phyloP scores from a whole-genome alignment of 257 asterid species.

The Solanum appendiculatum region DNA sequence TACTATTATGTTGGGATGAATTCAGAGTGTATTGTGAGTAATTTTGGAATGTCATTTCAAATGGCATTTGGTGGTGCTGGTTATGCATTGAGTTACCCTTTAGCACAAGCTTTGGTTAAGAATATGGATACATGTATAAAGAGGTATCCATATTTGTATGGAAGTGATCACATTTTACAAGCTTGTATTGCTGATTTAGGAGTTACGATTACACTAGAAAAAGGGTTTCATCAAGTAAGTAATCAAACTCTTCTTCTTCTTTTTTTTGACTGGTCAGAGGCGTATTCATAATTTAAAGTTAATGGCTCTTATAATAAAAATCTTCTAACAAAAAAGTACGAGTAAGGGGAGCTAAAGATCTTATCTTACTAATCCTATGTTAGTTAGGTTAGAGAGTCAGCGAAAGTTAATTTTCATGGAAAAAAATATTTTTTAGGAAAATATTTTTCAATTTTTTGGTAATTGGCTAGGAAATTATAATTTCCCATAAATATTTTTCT shows the following conservation, averaged over 20 bases:
- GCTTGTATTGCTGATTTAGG: constrained; percentile 48
- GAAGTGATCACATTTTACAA: constrained; percentile 35
- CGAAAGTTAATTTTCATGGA: constrained; percentile 1
- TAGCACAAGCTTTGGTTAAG: constrained; percentile 39
- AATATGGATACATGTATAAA: constrained; percentile 42
- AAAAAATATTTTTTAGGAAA: constrained; percentile 9
- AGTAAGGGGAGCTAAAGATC: not conserved
- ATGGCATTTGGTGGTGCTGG: constrained; percentile 35
- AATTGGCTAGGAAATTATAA: not conserved
- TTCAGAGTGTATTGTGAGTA: constrained; percentile 31
- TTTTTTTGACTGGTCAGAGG: not conserved
- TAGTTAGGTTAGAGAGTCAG: not conserved
- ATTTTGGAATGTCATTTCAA: constrained; percentile 28
- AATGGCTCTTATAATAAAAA: too few species aligned
- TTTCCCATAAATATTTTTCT: not conserved
- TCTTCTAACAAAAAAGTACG: too few species aligned
- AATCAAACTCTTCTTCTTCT: not conserved
- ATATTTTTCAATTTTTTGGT: not conserved
- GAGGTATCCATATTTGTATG: constrained; percentile 26
- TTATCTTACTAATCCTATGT: not conserved
- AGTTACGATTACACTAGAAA: constrained; percentile 30
- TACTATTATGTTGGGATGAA: constrained; percentile 40
- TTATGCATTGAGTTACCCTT: constrained; percentile 45
- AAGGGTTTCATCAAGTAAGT: constrained; percentile 42
- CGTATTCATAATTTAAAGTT: not conserved